Conservation (phyloP, 225 moss, liverwort and hornwort genomes). For the Polytrichum formosum region DNA sequence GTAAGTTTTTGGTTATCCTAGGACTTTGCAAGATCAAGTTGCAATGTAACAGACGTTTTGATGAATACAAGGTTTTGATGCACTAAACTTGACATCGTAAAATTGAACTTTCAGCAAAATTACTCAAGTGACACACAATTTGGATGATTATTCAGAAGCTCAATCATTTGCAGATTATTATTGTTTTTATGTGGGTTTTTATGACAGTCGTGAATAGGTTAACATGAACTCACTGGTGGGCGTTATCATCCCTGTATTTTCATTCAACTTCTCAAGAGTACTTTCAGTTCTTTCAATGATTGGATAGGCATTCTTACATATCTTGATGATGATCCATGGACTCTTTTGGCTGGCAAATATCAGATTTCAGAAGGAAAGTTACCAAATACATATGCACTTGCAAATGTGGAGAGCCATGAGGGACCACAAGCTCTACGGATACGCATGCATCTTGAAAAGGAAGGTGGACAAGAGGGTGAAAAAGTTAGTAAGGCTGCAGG, state of each 20-base stretch:
- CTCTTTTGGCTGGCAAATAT: slow-evolving; percentile 15
- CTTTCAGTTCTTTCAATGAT: not conserved
- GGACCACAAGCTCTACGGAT: slow-evolving; percentile 78
- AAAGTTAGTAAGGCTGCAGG: slow-evolving; percentile 38
- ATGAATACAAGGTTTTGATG: no score
- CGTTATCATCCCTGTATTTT: not conserved
- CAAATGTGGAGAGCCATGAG: slow-evolving; percentile 82
- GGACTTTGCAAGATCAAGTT: no score
- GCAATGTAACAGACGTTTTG: no score
- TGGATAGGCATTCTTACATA: not conserved
- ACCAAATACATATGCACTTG: slow-evolving; percentile 80
- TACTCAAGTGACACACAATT: no score
- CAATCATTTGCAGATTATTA: no score
- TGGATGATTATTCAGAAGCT: no score
- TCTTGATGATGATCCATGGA: not conserved
- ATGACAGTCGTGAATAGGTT: no score
- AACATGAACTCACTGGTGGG: no score
- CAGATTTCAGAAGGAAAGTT: slow-evolving; percentile 61
- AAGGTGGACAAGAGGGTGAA: slow-evolving; percentile 21
- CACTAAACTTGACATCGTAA: no score
- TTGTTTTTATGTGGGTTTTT: no score
- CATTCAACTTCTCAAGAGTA: not conserved
- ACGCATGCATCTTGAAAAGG: slow-evolving; percentile 75
- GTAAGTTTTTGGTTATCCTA: no score
- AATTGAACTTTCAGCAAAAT: no score